Conservation (phyloP, 2,329 filamentous ascomycete species). For the Ascosphaera acerosa region DNA sequence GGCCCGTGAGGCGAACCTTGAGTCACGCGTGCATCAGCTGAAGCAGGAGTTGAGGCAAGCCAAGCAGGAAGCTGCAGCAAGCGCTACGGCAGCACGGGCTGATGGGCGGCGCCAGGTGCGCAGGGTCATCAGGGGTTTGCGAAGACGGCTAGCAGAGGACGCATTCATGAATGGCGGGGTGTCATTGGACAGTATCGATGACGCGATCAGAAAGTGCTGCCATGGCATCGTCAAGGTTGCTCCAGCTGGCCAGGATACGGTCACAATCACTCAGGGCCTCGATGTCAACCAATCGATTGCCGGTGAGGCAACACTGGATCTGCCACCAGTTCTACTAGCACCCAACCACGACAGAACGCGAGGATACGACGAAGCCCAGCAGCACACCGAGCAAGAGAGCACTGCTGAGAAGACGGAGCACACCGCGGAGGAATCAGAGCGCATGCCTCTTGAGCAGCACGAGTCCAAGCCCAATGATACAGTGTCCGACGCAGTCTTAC, state of each 20-base stretch:
- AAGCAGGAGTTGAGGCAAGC: conserved; percentile 15
- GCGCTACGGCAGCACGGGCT: too few species aligned
- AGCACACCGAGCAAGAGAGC: not conserved
- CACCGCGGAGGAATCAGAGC: too few species aligned
- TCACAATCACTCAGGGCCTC: not conserved
- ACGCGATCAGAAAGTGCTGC: too few species aligned
- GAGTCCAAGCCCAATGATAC: not conserved
- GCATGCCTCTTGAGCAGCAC: not conserved
- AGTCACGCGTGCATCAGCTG: conserved; percentile 17
- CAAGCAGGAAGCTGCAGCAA: conserved; percentile 13
- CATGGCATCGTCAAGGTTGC: too few species aligned
- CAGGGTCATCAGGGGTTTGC: conserved; percentile 15
- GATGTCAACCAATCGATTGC: not conserved
- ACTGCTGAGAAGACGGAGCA: not conserved
- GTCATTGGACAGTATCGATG: too few species aligned
- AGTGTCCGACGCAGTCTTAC: too few species aligned
- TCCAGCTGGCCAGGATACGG: too few species aligned
- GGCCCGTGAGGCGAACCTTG: conserved; percentile 16
- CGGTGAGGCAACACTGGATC: not conserved
- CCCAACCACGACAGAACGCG: not conserved
- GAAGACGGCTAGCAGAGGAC: conserved; percentile 10
- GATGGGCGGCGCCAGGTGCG: conserved; percentile 13
- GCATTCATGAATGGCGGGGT: conserved; percentile 7
- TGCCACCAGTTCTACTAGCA: not conserved
- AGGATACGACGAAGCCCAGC: not conserved